phyloP scores from a whole-genome alignment of 148 eudicot genomes.

The Pharnaceum exiguum region DNA sequence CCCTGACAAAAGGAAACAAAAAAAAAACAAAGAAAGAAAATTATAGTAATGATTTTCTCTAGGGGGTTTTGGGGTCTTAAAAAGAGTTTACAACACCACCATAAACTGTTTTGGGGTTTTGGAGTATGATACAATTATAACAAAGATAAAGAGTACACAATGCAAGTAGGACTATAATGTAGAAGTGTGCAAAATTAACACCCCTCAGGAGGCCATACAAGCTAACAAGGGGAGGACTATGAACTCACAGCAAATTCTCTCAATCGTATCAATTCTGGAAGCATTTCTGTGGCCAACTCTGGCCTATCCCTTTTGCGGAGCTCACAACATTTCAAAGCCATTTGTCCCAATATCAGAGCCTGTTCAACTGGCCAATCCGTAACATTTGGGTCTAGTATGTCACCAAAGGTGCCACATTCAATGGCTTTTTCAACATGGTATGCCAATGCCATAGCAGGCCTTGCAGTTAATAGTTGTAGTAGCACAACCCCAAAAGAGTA shows the following conservation, averaged over 20 bases:
- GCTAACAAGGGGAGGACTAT: too few species aligned
- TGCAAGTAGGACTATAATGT: too few species aligned
- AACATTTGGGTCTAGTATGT: constrained; percentile 52
- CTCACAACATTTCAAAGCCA: constrained; percentile 68
- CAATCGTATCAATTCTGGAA: constrained; percentile 56
- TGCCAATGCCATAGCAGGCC: constrained; percentile 62
- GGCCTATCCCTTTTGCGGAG: constrained; percentile 77
- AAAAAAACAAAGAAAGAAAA: not conserved
- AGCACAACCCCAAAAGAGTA: constrained; percentile 69
- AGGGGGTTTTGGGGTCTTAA: too few species aligned
- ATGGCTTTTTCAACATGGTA: constrained; percentile 51
- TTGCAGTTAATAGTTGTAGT: constrained; percentile 66
- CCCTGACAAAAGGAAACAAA: not conserved
- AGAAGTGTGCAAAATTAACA: too few species aligned
- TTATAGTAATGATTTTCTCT: too few species aligned
- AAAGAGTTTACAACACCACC: too few species aligned
- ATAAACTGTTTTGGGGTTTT: too few species aligned
- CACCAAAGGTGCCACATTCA: constrained; percentile 31
- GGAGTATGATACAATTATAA: too few species aligned
- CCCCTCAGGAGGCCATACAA: too few species aligned
- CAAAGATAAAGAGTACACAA: too few species aligned
- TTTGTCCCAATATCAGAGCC: constrained; percentile 41
- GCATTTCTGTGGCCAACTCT: constrained; percentile 43
- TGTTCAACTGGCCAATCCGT: constrained; percentile 68
- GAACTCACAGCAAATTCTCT: constrained; percentile 27